Evolutionary conservation across 1,139 yeast species (phyloP).

Genomic region (Lodderomyces oxycetoniae): DNA sequence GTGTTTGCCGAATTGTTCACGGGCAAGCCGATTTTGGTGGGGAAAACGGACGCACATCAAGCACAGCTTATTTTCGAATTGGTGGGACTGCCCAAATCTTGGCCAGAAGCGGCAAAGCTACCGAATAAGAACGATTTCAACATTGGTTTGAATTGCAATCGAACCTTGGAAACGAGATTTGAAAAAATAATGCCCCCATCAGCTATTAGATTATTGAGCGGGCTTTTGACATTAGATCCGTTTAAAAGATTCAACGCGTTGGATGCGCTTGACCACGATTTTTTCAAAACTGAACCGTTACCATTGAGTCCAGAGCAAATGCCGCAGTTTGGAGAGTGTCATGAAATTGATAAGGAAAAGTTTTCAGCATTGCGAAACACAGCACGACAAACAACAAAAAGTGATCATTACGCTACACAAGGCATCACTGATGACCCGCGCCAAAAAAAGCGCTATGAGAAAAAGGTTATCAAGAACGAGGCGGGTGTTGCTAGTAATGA

Average conservation of each 20-base stretch:
- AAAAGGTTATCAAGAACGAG: no score
- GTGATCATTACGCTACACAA: not conserved
- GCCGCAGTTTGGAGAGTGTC: conserved; percentile 78
- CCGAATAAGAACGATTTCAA: conserved; percentile 53
- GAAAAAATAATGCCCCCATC: conserved; percentile 28
- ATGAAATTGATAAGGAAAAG: conserved; percentile 75
- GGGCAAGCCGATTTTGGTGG: conserved; percentile 77
- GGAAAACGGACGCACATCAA: conserved; percentile 87
- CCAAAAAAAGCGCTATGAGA: not conserved
- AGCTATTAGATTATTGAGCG: conserved; percentile 45
- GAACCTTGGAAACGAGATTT: conserved; percentile 50
- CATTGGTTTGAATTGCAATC: conserved; percentile 44
- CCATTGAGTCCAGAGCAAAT: conserved; percentile 55
- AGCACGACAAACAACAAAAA: not conserved
- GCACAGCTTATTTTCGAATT: conserved; percentile 74
- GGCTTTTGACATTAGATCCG: conserved; percentile 65
- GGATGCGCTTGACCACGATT: conserved; percentile 68
- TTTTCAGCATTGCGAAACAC: conserved; percentile 33
- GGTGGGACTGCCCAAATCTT: conserved; percentile 71
- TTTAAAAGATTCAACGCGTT: conserved; percentile 67
- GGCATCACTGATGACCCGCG: not conserved
- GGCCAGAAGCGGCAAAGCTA: conserved; percentile 61
- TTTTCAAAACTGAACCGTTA: conserved; percentile 60
- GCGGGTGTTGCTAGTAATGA: no score
- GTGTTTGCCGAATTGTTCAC: conserved; percentile 89